These are phyloP conservation scores for Phytophthora capsici DNA, from an alignment of 352 stramenopile species.

Conservation along the genomic window DNA sequence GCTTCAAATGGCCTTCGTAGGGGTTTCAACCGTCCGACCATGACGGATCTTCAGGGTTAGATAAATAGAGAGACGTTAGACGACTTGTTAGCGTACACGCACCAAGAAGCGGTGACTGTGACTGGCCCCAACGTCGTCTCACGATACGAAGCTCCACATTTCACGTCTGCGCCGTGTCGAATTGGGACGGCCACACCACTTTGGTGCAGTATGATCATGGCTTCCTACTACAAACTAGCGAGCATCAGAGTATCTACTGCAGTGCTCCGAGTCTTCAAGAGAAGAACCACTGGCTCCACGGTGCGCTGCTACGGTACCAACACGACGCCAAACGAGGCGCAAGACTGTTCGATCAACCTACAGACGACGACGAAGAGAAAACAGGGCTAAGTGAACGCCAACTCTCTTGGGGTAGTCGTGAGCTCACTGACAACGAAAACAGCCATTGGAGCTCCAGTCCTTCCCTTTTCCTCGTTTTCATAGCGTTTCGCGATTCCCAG, in stretches of 20 bases:
- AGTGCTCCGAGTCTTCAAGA: constrained; percentile 67
- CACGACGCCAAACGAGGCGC: constrained; percentile 27
- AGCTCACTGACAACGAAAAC: constrained; percentile 40
- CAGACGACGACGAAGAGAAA: constrained; percentile 24
- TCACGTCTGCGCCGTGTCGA: constrained; percentile 49
- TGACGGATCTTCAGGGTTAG: too few species aligned
- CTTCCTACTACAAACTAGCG: constrained; percentile 66
- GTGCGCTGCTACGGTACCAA: constrained; percentile 45
- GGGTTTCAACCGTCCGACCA: too few species aligned
- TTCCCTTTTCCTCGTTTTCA: constrained; percentile 67
- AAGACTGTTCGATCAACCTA: constrained; percentile 15
- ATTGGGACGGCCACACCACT: constrained; percentile 68
- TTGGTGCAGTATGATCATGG: constrained; percentile 79
- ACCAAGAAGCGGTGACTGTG: constrained; percentile 36
- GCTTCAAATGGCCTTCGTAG: too few species aligned
- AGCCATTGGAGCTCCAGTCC: too few species aligned
- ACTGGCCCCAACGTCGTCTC: background rate
- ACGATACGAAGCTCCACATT: constrained; percentile 23
- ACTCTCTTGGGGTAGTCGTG: constrained; percentile 20
- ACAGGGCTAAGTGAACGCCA: constrained; percentile 1
- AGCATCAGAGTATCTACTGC: constrained; percentile 69
- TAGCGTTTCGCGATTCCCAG: too few species aligned
- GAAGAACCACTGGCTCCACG: constrained; percentile 69
- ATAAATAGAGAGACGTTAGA: too few species aligned
- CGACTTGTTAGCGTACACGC: too few species aligned